These are phyloP conservation scores for Fonsecaea pugnacius DNA, from an alignment of 2,329 filamentous ascomycete genomes.

Conservation along the genomic window DNA sequence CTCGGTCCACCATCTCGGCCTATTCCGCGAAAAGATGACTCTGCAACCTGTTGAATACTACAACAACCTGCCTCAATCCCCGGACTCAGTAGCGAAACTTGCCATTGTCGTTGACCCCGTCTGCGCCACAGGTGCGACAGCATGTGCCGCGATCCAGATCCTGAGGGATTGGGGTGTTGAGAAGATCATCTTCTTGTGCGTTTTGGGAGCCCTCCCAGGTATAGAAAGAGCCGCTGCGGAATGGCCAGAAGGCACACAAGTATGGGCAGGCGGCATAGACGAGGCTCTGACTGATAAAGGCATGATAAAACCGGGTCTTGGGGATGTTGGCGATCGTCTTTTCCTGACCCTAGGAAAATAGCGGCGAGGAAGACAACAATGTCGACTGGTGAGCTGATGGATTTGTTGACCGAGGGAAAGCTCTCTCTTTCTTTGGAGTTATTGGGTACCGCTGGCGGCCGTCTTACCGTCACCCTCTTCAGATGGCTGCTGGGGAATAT, in stretches of 20 bases:
- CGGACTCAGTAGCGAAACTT: conserved; percentile 54
- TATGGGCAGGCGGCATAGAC: conserved; percentile 85
- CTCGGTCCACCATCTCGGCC: conserved; percentile 88
- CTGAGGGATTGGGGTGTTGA: conserved; percentile 90
- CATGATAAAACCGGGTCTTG: conserved; percentile 88
- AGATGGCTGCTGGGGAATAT: not conserved
- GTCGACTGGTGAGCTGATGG: not conserved
- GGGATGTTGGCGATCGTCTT: conserved; percentile 86
- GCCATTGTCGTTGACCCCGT: conserved; percentile 89
- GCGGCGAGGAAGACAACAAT: not conserved
- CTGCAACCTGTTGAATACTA: conserved; percentile 95
- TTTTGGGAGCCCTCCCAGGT: conserved; percentile 75
- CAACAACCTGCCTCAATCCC: conserved; percentile 77
- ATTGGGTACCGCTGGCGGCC: not conserved
- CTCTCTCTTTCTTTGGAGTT: not conserved
- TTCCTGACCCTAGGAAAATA: conserved; percentile 88
- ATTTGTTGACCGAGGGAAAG: not conserved
- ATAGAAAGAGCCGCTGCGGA: conserved; percentile 71
- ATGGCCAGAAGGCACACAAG: conserved; percentile 64
- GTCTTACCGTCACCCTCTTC: not conserved
- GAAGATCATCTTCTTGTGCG: conserved; percentile 73
- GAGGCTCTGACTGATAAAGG: conserved; percentile 72
- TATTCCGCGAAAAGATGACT: conserved; percentile 87
- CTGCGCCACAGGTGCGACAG: conserved; percentile 91
- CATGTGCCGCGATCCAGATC: conserved; percentile 85